Evolutionary conservation across 2,329 filamentous ascomycete species (phyloP), one percentile per base, ranked within the genome.

Genomic region (Penicillium sumatraense): DNA sequence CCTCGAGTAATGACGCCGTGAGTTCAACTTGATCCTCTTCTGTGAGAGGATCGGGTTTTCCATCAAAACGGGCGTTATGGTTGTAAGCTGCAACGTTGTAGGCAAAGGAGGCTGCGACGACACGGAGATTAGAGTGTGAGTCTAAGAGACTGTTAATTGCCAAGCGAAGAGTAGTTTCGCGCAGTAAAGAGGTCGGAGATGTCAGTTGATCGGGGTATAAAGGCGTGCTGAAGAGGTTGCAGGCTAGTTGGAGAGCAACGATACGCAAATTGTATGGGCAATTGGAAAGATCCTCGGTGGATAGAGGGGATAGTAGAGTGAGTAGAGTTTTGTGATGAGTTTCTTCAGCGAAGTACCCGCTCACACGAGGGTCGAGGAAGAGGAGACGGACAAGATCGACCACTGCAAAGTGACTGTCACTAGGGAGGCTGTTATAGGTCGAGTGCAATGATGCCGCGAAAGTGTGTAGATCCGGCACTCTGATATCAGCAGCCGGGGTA

Each of bases 301-400:
- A 54, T 41, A 91, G 74, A n/a, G 78, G 73, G 1, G 68, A 61
- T 27, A 74, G 67, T 2, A 96, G 74, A 0, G 83, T 78, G 29
- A 81, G 69, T 13, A 93, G 77, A 0, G 89, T 91, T 49, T 76
- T 74, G 54, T 90, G 86, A 8, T 79, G 78, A 14, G 79, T 71
- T 71, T 97, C 91, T 69, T 95, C 89, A 1, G 90, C 90, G 59
- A 92, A 92, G 75, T 86, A 96, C 16, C 89, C 89, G 57, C 89
- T 91, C 14, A 96, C 80, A 35, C 93, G 86, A 0, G 88, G 80
- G 65, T 98, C 93, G 11, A 87, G 80, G 53, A 96, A 83, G 0
- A 89, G 84, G 59, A 90, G 84, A 20, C 95, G 85, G 48, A 96
- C 83, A 1, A 99, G 82, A 68, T 98, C 95, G n/a, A 96, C 82